Conservation (phyloP, 2,329 filamentous ascomycete species). For the Sphaerulina musiva region DNA sequence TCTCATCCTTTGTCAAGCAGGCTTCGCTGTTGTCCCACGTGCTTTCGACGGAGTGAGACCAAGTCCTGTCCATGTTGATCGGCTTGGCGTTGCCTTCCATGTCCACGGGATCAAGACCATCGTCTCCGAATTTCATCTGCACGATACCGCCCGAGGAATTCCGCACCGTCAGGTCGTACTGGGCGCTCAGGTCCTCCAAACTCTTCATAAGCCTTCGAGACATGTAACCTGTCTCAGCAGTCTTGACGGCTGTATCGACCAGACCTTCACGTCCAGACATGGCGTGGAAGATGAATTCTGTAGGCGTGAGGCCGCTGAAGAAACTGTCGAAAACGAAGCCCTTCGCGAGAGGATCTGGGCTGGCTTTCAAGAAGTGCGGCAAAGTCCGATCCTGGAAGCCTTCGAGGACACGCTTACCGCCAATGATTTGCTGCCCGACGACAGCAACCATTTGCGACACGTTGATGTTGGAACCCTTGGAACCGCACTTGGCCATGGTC, state of each 20-base stretch:
- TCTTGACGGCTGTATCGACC: slow-evolving; percentile 98
- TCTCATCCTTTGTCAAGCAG: slow-evolving; percentile 67
- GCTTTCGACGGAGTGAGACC: slow-evolving; percentile 66
- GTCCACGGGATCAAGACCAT: slow-evolving; percentile 90
- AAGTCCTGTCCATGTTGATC: slow-evolving; percentile 86
- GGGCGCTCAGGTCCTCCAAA: slow-evolving; percentile 83
- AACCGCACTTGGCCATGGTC: slow-evolving; percentile 95
- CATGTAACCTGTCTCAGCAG: slow-evolving; percentile 98
- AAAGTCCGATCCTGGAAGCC: slow-evolving; percentile 93
- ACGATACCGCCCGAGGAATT: slow-evolving; percentile 85
- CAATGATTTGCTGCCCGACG: slow-evolving; percentile 97
- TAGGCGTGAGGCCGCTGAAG: slow-evolving; percentile 82
- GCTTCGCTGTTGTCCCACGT: slow-evolving; percentile 74
- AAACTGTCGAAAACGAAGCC: slow-evolving; percentile 97
- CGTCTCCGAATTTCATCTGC: slow-evolving; percentile 95
- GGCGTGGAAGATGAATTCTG: slow-evolving; percentile 95
- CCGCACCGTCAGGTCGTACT: slow-evolving; percentile 90
- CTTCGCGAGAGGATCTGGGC: slow-evolving; percentile 85
- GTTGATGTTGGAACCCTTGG: slow-evolving; percentile 95
- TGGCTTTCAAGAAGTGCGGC: slow-evolving; percentile 91
- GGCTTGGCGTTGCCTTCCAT: slow-evolving; percentile 94
- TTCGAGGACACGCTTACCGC: slow-evolving; percentile 82
- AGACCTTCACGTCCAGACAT: slow-evolving; percentile 97
- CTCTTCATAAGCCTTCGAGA: slow-evolving; percentile 97
- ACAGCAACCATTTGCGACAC: slow-evolving; percentile 98